phyloP scores from a whole-genome alignment of 805 yeast species.

The Kuraishia ogatae region DNA sequence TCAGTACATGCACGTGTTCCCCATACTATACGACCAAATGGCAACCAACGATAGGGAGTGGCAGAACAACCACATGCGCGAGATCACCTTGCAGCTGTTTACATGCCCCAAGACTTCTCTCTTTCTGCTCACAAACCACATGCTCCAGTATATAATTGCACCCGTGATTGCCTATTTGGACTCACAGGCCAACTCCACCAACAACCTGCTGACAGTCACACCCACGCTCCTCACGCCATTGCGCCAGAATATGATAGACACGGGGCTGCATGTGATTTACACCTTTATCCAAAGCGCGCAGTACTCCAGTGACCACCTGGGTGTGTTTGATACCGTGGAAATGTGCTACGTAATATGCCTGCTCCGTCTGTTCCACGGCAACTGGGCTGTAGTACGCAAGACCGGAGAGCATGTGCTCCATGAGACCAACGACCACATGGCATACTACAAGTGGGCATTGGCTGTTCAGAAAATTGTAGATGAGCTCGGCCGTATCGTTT shows the following conservation, averaged over 20 bases:
- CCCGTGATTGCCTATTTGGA: conserved; percentile 37
- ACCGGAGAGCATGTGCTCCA: conserved; percentile 17
- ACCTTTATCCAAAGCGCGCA: background rate
- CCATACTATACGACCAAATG: conserved; percentile 35
- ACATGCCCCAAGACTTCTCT: conserved; percentile 34
- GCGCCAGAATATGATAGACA: conserved; percentile 1
- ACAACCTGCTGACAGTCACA: conserved; percentile 12
- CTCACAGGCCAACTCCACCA: conserved; percentile 18
- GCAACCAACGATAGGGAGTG: conserved; percentile 46
- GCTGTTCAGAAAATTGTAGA: conserved; percentile 15
- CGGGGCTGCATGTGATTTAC: background rate
- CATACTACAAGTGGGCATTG: conserved; percentile 33
- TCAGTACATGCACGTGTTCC: conserved; percentile 49
- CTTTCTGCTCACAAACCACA: conserved; percentile 29
- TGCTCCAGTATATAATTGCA: conserved; percentile 34
- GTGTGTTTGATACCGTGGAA: background rate
- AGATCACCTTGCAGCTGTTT: conserved; percentile 30
- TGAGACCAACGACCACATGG: conserved; percentile 41
- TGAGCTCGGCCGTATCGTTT: conserved; percentile 16
- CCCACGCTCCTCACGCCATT: conserved; percentile 2
- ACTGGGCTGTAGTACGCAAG: background rate
- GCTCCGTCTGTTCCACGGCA: background rate
- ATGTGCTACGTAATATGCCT: background rate
- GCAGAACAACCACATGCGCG: conserved; percentile 24
- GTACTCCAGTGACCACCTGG: background rate